phyloP scores from a whole-genome alignment of 2,329 filamentous ascomycete genomes.

The Xylaria sp. region DNA sequence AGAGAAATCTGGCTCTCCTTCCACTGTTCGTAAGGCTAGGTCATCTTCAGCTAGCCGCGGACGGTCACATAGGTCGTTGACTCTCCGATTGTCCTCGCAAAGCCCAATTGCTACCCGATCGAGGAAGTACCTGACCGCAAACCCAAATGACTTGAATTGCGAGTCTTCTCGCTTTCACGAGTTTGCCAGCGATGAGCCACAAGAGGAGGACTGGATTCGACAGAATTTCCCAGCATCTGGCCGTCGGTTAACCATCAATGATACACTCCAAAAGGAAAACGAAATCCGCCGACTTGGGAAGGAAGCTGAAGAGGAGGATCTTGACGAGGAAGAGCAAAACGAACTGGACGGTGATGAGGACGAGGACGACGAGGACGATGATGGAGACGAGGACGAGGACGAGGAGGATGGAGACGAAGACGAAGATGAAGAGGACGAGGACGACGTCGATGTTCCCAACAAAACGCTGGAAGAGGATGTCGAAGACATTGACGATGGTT shows the following conservation, averaged over 20 bases:
- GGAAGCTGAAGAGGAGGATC: conserved; percentile 88
- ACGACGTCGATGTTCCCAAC: conserved; percentile 50
- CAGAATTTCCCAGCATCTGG: conserved; percentile 66
- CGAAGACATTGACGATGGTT: conserved; percentile 56
- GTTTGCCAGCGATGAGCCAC: conserved; percentile 80
- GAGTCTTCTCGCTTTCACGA: conserved; percentile 78
- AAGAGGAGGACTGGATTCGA: conserved; percentile 88
- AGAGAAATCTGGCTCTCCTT: conserved; percentile 27
- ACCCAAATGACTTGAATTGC: conserved; percentile 52
- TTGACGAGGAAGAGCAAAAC: conserved; percentile 71
- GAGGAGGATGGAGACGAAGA: conserved; percentile 55
- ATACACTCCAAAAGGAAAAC: conserved; percentile 88
- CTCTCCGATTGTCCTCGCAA: conserved; percentile 42
- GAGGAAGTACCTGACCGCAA: conserved; percentile 54
- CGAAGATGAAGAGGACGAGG: conserved; percentile 55
- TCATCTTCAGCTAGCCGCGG: conserved; percentile 35
- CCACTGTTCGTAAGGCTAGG: conserved; percentile 31
- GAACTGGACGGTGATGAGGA: conserved; percentile 49
- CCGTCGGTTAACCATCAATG: conserved; percentile 80
- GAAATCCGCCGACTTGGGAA: conserved; percentile 82
- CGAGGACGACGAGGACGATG: conserved; percentile 52
- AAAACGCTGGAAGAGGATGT: conserved; percentile 55
- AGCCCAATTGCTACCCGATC: conserved; percentile 43
- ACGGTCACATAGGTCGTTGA: conserved; percentile 32
- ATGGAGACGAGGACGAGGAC: conserved; percentile 52